Base-by-base conservation (phyloP, 352 stramenopile genomes). In the Nothophytophthora sp. region DNA sequence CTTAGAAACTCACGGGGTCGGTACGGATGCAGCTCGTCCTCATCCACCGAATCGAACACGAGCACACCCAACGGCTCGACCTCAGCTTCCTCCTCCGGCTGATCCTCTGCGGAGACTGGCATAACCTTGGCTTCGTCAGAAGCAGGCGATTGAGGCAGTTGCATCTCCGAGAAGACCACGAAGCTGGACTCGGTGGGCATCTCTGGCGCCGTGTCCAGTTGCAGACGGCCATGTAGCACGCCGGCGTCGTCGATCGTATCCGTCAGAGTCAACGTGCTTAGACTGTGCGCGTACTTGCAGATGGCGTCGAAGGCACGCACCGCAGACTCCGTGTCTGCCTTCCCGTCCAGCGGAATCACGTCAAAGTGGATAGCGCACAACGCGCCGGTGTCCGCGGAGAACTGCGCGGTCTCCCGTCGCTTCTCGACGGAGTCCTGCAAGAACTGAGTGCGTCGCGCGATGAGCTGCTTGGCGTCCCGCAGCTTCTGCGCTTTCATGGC, bases 401-500 rank as follows among this genome's bases (percentile, higher is more conserved):
- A 74, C 32, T 70, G 64, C 22, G 70, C 55, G 9, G 56, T 65
- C 37, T 76, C 64, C 4, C 55, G 56, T 16, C 57, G 45, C 0
- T 41, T 25, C 22, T 70, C 64, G 1, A 52, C 52, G 7, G 63
- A 28, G 13, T 81, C 60, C 34, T 22, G n/a, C 4, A 83, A 46
- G 32, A 81, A 80, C 28, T 81, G 73, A 37, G 57, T 67, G 22
- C 76, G 73, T 44, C 74, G 67, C 22, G 66, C 66, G 8, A 85
- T 55, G 33, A 83, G 66, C 30, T 64, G 70, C 34, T 60, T 54
- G 15, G 76, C 73, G 43, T 81, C 51, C 15, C 54, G 68, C 19
- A 88, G 47, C 40, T 85, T 82, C 33, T 74, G 55, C 3, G 55
- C 43, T 20, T 83, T 79, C 42, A 85, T 59, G n/a, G 43, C 47